phyloP scores from a whole-genome alignment of 179 eudicot species.

The Spinacia oleracea region DNA sequence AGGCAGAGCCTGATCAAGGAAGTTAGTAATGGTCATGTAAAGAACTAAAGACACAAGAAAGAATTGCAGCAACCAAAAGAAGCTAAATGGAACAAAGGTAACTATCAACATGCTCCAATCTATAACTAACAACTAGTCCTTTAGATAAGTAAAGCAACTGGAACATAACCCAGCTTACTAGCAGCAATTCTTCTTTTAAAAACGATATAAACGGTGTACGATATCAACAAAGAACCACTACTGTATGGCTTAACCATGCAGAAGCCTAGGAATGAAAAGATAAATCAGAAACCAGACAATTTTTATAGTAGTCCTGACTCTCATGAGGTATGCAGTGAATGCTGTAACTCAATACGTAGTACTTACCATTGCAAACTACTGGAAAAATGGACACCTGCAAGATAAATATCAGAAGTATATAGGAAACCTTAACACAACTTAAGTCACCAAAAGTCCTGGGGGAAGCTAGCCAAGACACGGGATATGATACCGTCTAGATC shows the following conservation, averaged over 20 bases:
- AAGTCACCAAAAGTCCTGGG: conserved; percentile 12
- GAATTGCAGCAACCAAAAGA: neutral
- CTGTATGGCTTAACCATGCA: neutral
- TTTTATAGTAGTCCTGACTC: neutral
- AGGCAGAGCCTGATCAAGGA: neutral
- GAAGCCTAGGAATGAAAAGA: neutral
- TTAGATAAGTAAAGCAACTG: neutral
- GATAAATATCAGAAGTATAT: conserved; percentile 13
- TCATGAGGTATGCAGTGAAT: conserved; percentile 12
- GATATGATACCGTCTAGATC: neutral
- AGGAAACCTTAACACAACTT: conserved; percentile 22
- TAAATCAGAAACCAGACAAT: neutral
- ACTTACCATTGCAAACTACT: conserved; percentile 7
- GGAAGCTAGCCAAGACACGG: too few species aligned
- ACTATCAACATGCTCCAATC: neutral
- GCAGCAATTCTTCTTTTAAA: neutral
- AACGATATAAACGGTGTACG: neutral
- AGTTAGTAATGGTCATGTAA: neutral
- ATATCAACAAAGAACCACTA: neutral
- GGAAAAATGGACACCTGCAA: conserved; percentile 20
- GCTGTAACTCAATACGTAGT: conserved; percentile 23
- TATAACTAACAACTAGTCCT: neutral
- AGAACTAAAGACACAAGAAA: neutral
- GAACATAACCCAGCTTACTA: neutral
- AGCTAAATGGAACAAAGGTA: neutral